Evolutionary conservation across 2,329 filamentous ascomycete species (phyloP), one percentile per base, ranked within the genome.

Genomic region (Paecilomyces variotii): DNA sequence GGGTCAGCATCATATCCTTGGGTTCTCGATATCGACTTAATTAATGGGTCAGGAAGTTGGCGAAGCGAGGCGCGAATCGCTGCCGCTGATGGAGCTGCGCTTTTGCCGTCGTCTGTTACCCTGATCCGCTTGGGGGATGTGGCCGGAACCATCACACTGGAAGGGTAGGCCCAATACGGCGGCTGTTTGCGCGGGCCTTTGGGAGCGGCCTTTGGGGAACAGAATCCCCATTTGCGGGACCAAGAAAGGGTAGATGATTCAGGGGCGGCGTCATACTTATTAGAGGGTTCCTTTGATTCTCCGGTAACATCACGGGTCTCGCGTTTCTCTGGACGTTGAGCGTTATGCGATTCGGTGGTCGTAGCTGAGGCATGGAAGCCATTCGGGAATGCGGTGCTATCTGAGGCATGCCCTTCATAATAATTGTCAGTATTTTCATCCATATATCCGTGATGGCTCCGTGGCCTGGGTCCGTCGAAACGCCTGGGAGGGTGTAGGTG

Each of bases 351-450:
- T n/a, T 55, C 34, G 14, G 55, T 19, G n/a, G 56, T 53, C 34
- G 39, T 45, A 19, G 39, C 14, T 4, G 39, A 9, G 39, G 39
- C 35, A 11, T 57, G 30, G 26, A 56, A 39, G 14, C 53, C 3
- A 26, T 53, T n/a, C 57, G n/a, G 54, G 34, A 19, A 45, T 49
- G 54, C 54, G n/a, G 54, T 19, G 35, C 54, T 61, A 25, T 70
- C 70, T 14, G 69, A 69, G 59, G 70, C 66, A 30, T 70, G 67
- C 54, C 70, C 73, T 74, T 69, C 54, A 57, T 59, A 39, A 32
- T 60, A 60, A 57, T 56, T 58, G 66, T 74, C 65, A 72, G 69
- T 60, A 57, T 59, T 56, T 54, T 60, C 61, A 57, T 68, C 63
- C 60, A 61, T 59, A 56, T 61, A 67, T 52, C 59, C 60, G 52